A percentile compares a stretch with the other conserved stretches of the same genome.
These are phyloP conservation scores for Diaporthe aspalathi DNA, from an alignment of 2,329 filamentous ascomycete genomes.

Conservation along the genomic window DNA sequence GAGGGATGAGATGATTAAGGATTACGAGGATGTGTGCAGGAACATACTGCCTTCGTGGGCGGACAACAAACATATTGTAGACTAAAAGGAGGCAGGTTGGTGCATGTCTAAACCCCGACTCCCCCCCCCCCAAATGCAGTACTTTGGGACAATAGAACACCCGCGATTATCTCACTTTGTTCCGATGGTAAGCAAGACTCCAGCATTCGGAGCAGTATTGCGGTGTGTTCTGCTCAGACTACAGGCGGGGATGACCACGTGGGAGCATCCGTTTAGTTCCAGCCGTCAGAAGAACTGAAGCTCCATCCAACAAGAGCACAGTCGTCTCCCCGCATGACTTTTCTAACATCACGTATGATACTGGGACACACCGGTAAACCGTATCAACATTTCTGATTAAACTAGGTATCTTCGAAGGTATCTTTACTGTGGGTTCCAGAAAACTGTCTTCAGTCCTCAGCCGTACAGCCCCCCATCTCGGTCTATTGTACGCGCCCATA, in stretches of 20 bases:
- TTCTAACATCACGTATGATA: neutral
- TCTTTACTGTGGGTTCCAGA: neutral
- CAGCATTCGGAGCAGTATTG: neutral
- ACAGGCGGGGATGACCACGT: neutral
- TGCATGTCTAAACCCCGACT: too few species aligned
- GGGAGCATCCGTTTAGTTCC: neutral
- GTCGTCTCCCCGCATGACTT: neutral
- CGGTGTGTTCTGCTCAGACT: neutral
- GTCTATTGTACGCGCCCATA: neutral
- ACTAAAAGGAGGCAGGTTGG: conserved; percentile 53
- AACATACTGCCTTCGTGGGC: conserved; percentile 72
- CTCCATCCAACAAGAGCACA: neutral
- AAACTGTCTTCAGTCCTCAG: neutral
- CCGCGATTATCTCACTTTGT: neutral
- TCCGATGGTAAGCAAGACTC: neutral
- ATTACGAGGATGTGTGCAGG: conserved; percentile 82
- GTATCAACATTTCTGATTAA: neutral
- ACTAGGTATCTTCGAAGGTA: neutral
- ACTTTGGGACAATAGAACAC: too few species aligned
- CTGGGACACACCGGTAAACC: neutral
- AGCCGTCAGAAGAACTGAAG: neutral
- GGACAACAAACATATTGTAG: conserved; percentile 67
- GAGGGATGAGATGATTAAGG: conserved; percentile 65
- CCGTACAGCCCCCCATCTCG: neutral
- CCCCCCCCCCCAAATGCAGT: too few species aligned